Evolutionary conservation across 108 stramenopile genomes (phyloP), one percentile per base, ranked within the genome.

Genomic region (Cyclotella baltica): DNA sequence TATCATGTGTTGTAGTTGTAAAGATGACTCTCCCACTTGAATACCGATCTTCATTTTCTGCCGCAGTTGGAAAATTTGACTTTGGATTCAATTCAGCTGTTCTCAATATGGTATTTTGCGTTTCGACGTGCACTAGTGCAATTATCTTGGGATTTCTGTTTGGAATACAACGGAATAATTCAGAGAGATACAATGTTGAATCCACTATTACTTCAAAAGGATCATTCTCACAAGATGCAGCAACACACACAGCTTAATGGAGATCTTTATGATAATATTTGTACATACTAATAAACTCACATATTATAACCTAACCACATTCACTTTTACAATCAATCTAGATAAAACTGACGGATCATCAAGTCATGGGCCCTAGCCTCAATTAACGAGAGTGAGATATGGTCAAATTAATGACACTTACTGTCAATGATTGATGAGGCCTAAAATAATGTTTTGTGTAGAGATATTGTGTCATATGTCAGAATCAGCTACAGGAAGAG

Each of bases 91-190:
- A 88, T 48, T 63, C 87, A 15, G 58, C 79, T 29, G 28, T 88
- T 13, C 70, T 87, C 67, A 87, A 93, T 69, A 58, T 73, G 31
- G 70, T 83, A 46, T 93, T 89, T 73, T 72, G 71, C 55, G 50
- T 56, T 13, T 88, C 93, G 25, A 85, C 93, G 3, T 67, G 72
- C 22, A 50, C 81, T 0, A 86, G 81, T 67, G 73, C 83, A 5
- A 43, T 78, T 15, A 64, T 89, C 25, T 69, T 94, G 31, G 87
- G 78, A 9, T 65, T 90, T 40, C 59, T 91, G 22, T 89, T 92
- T 61, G 90, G 88, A 27, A 89, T 94, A 76, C 90, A 92, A 38
- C 83, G 90, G 18, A 88, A 88, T 68, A 91, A 92, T 73, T 83
- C 83, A 11, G 61, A 74, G 34, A 73, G 89, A 43, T 85, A 93